Evolutionary conservation across 805 yeast species (phyloP), one percentile per base, ranked within the genome.

Genomic region (Ogataea haglerorum): DNA sequence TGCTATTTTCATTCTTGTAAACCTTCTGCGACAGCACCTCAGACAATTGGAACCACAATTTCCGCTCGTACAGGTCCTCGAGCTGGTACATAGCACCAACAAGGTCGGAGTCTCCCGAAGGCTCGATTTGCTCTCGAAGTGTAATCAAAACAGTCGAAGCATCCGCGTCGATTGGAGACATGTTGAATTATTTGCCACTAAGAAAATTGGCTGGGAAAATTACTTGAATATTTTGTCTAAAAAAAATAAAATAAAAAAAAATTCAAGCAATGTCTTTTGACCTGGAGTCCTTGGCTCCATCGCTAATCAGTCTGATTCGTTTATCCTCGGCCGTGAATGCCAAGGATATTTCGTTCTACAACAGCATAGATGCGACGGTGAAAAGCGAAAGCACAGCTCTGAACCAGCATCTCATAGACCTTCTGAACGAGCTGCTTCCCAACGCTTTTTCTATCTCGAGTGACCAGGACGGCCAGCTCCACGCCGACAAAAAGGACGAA

Each of bases 41-140:
- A 2, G 96, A 86, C 58, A 93, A 74, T 69, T 93, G 98, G 67
- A 84, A 95, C 97, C 97, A 93, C 60, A 91, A 74, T 63, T 88
- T 89, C 52, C 95, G 73, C 57, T 89, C 96, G 65, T 87, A 85
- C 42, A 72, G 70, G 54, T 88, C 96, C 57, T 90, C 97, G 58
- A 91, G 75, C 38, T 77, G 75, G 57, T 77, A 81, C 53, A 84
- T 74, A 6, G 72, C 61, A 21, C 79, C 75, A 8, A 78, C 69
- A 38, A 89, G 68, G 28, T 82, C 87, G 1, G 50, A 31, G 36
- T 57, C 57, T 3, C 51, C 54, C 5, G 43, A 33, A 3, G 76
- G 67, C 43, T 83, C 86, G 4, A 80, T 70, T 55, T 81, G 84
- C 53, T 72, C 71, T 38, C 95, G 77, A 38, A 88, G 69, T 3